phyloP scores from a whole-genome alignment of 2,329 filamentous ascomycete genomes.

The Alternaria consortialis region DNA sequence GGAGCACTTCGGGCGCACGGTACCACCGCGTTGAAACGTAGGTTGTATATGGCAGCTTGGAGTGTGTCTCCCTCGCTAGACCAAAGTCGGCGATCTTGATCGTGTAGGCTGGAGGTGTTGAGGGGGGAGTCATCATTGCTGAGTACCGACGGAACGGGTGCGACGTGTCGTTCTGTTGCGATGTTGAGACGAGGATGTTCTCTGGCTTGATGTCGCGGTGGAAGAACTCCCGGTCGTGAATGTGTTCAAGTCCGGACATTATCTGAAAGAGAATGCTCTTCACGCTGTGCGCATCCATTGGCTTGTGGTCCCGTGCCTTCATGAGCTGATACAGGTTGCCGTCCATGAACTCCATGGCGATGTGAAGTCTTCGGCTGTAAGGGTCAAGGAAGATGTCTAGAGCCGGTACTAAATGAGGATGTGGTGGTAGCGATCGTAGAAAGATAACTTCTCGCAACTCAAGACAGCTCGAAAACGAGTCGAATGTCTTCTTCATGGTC shows the following conservation, averaged over 20 bases:
- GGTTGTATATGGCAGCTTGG: conserved; percentile 94
- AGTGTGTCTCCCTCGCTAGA: conserved; percentile 95
- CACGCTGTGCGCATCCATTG: conserved; percentile 85
- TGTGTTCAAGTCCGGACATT: conserved; percentile 93
- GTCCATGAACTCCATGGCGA: conserved; percentile 99
- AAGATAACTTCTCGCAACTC: conserved; percentile 98
- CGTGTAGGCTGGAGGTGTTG: conserved; percentile 90
- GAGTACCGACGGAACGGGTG: conserved; percentile 95
- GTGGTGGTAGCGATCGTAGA: conserved; percentile 83
- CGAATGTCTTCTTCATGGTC: conserved; percentile 99
- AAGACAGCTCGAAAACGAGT: conserved; percentile 87
- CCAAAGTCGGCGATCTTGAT: conserved; percentile 99
- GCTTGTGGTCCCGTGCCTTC: conserved; percentile 97
- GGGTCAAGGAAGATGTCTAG: conserved; percentile 98
- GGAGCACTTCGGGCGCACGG: conserved; percentile 87
- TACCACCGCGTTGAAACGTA: conserved; percentile 99
- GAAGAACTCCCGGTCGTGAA: conserved; percentile 96
- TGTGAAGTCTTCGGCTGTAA: conserved; percentile 94
- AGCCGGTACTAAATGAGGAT: conserved; percentile 93
- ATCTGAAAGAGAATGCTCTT: conserved; percentile 99
- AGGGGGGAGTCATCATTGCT: conserved; percentile 89
- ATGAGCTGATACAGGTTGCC: conserved; percentile 98
- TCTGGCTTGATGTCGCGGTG: conserved; percentile 99
- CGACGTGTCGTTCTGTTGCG: conserved; percentile 78
- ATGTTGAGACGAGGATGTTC: conserved; percentile 96